Base-by-base conservation (phyloP, 2,329 filamentous ascomycete genomes). In the Domatiomyces globalis region DNA sequence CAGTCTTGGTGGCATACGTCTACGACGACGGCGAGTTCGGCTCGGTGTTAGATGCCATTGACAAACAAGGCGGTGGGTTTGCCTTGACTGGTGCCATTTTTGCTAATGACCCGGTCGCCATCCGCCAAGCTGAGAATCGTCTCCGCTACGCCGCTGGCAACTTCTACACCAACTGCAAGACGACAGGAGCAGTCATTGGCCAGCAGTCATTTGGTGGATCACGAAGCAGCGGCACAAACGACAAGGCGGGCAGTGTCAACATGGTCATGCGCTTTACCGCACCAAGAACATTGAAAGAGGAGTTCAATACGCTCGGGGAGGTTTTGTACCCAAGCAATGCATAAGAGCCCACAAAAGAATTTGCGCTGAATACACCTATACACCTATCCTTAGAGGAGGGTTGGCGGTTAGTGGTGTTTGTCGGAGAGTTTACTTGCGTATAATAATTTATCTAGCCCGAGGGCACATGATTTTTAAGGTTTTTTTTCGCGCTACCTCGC, bases 101-200 rank as follows among this genome's bases (percentile, higher is more conserved):
- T 59, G 73, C 73, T 39, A 66, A 68, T 5, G 72, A 75, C 58
- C 71, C 70, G 0, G 61, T 61, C 10, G 75, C 72, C 7, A 69
- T 76, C 36, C 69, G 71, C 1, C 65, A 74, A 51, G 76, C 75
- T 1, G 72, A 77, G 63, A 68, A 73, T 19, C 66, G 66, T 15
- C 69, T 79, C 20, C 70, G 74, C 44, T 74, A 77, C 59, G 67
- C 74, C 12, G 76, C 75, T 8, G 77, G 76, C 46, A 79, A 78
- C 66, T 74, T 79, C 48, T 79, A 79, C 61, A 66, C 76, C 51
- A 79, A 79, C 63, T 76, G 73, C 64, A 79, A 79, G 66, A 76
- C 72, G 50, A 79, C 76, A 0, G 76, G 72, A 1, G 72, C 76
- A 0, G 68, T 77, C 6, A 74, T 78, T 36, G 75, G 73, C 9